Evolutionary conservation across 305 asterid genomes (phyloP), one percentile per base, ranked within the genome.

Genomic region (Plantago lanceolata): DNA sequence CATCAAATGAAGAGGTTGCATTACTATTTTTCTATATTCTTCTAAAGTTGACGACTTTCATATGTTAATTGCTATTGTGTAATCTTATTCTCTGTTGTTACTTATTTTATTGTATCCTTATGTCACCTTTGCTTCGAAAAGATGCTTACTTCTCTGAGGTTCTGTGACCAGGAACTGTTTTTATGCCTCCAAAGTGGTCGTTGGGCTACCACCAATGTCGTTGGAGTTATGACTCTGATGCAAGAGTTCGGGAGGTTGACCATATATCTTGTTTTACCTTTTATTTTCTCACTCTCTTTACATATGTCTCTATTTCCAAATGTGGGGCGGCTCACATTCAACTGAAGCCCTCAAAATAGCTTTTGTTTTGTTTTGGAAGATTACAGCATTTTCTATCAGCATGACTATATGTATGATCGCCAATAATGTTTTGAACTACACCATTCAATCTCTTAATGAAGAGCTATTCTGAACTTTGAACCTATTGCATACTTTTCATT

Each of bases 121-220:
- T 50, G 31, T 59, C 61, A 40, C 49, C 60, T 43, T 48, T 33
- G 19, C 18, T 57, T 49, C 53, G 12, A 37, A 20, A 33, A 63
- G 68, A 45, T 74, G 43, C 65, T 58, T 59, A n/a, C 35, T 50
- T 64, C 26, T 47, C 20, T 59, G 63, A 24, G 47, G 51, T 63
- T 73, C 80, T 73, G 12, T 60, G 58, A 60, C 45, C 77, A 93
- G 99, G 97, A 64, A 90, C 96, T 68, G 81, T 84, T 43, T 93
- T 78, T 75, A 90, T 93, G 99, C 99, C 99, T 43, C 97, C 99
- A 31, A 93, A 84, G 74, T 93, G 99, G 97, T 79, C 99, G 60
- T 75, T 93, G 83, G 99, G 99, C 44, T 93, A 93, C 79, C 99
- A 93, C 55, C 99, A 93, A 71, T 93, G 96, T 71, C 97, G 99